Evolutionary conservation across 179 eudicot species (phyloP), one percentile per base, ranked within the genome.

Genomic region (Silene vulgaris): DNA sequence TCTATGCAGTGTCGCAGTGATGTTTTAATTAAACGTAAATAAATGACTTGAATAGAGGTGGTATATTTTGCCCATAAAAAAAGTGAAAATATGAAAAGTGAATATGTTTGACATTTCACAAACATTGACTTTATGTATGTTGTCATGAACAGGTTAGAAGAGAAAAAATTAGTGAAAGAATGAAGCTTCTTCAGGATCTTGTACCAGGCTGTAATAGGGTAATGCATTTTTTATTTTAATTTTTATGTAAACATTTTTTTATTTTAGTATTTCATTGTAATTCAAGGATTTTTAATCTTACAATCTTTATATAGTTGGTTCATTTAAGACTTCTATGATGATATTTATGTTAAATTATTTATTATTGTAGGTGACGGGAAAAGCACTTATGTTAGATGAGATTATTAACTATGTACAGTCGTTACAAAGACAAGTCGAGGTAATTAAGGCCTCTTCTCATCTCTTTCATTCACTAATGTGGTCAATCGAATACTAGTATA

Each of bases 171-270:
- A 82, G 98, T 80, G 92, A 92, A 82, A 86, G 97, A 85, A 94
- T 94, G 98, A 94, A 94, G 81, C 88, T 94, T 69, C 95, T 94
- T 71, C 97, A 92, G 73, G 96, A 94, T 85, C 93, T 94, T 69
- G 98, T 94, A 2, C 98, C 98, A 0, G 93, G 94, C 6, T 94
- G 98, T 82, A 92, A 90, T 77, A 92, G 90, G 98, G 98, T 94
- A 59, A n/a, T 66, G 8, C 14, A 68, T n/a, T 4, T 23, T 23
- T 23, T 23, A 23, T 23, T 23, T 23, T 23, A 23, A 23, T 23
- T 23, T 23, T 23, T 23, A 23, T 23, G 1, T 23, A 23, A 23
- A 23, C 26, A 23, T 23, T 23, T 23, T 23, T 2, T 30, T 2
- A 30, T 30, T 13, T 63, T 11, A 23, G 11, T 16, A 14, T 4